Base-by-base conservation (phyloP, 2,329 filamentous ascomycete genomes). In the Seiridium unicorne region DNA sequence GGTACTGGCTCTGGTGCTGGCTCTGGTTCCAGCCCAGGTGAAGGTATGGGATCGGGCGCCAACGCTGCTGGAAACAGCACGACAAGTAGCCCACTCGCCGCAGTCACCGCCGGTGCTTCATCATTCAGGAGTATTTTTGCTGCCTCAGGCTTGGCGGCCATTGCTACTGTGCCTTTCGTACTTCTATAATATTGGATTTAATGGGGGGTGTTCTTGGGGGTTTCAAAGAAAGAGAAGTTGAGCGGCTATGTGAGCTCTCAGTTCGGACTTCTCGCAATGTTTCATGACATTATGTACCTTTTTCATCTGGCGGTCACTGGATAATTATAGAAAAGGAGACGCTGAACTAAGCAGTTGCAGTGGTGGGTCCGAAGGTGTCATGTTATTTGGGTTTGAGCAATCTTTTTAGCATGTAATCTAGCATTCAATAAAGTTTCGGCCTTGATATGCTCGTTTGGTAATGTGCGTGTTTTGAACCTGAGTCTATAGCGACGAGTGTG, bases 91-190 rank as follows among this genome's bases (percentile, higher is more conserved):
- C 63, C 62, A 13, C 60, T 64, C 5, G 51, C 62, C 40, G 56
- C 63, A 7, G 58, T 68, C 40, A 68, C 64, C 40, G 68, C 65
- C 32, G 67, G 67, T 54, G 69, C 70, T 9, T 55, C 68, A 5
- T 67, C 70, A 6, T 36, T 71, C 57, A 69, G 66, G 65, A 65
- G 65, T 47, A 67, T 69, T 18, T 59, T 73, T 55, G 60, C 65
- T 26, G 58, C 69, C 11, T 59, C 71, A 3, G 34, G 49, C 36
- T 66, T 65, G 31, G 68, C 73, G 38, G 69, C 66, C 36, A 59
- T 74, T 47, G 60, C 69, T 8, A 68, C 64, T 13, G 71, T 64
- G 5, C 68, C 67, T 34, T 65, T 72, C 62, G 60, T 69, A 58
- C 61, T 70, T 40, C 68, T 70, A 63, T 69, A 63, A 66, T 26